Evolutionary conservation across 345 rosid species (phyloP).

Genomic region (Sonneratia caseolaris): DNA sequence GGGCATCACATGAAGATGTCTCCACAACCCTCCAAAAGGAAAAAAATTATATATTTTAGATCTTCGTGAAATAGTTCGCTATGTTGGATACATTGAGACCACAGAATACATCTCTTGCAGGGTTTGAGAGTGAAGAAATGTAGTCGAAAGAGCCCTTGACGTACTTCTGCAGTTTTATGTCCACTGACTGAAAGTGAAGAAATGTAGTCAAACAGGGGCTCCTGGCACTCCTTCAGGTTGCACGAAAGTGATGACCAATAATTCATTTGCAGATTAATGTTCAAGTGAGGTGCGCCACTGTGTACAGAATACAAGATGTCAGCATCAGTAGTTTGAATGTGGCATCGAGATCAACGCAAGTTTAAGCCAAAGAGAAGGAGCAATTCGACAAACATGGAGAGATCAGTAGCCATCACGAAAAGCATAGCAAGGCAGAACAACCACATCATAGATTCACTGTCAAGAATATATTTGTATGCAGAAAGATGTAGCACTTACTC

Average conservation of each 20-base stretch:
- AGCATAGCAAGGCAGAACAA: too few species aligned
- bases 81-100: too few species aligned
- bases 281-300: slow-evolving; percentile 89
- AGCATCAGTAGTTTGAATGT: not conserved
- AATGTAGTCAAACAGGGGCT: slow-evolving; percentile 71
- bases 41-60: too few species aligned
- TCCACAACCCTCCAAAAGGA: not conserved
- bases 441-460: too few species aligned
- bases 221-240: slow-evolving; percentile 79
- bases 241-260: slow-evolving; percentile 88
- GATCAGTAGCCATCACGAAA: not conserved
- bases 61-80: too few species aligned
- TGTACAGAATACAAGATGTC: not conserved
- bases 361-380: slow-evolving; percentile 1
- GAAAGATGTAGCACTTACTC: slow-evolving; percentile 45
- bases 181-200: slow-evolving; percentile 64
- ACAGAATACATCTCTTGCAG: too few species aligned
- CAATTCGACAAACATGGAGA: not conserved
- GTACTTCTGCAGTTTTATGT: slow-evolving; percentile 74
- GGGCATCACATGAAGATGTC: not conserved
- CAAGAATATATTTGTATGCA: not conserved
- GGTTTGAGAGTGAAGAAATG: too few species aligned
- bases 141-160: slow-evolving; percentile 4
- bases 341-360: not conserved
- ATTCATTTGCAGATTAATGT: slow-evolving; percentile 94